Conservation (phyloP, 2,329 filamentous ascomycete genomes). For the Fusarium graminum region DNA sequence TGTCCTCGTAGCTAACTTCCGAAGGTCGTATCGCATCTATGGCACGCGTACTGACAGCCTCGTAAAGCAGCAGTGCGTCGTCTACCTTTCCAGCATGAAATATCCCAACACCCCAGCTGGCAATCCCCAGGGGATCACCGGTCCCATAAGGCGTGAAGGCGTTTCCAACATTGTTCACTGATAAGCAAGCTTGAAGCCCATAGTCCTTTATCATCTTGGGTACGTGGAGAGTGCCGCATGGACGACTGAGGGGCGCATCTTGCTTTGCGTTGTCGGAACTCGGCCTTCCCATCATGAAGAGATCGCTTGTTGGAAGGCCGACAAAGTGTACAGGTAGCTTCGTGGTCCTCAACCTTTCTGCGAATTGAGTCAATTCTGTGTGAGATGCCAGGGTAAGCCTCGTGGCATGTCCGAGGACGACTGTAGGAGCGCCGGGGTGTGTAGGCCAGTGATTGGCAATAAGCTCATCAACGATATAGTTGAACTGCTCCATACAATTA, state of each 20-base stretch:
- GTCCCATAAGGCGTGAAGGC: conserved; percentile 18
- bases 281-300: conserved; percentile 25
- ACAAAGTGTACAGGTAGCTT: conserved; percentile 3
- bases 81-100: conserved; percentile 19
- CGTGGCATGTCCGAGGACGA: conserved; percentile 25
- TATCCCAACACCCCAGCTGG: conserved; percentile 9
- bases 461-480: not conserved
- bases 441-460: conserved; percentile 3
- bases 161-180: conserved; percentile 11
- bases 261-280: rapidly evolving
- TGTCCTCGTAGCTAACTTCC: rapidly evolving
- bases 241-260: conserved; percentile 5
- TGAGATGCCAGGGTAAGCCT: conserved; percentile 11
- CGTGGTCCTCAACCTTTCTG: not conserved
- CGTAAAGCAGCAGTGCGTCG: conserved; percentile 4
- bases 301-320: conserved; percentile 13
- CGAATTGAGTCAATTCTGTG: not conserved
- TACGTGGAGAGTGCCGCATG: conserved; percentile 16
- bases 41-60: conserved; percentile 15
- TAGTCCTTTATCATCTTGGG: conserved; percentile 17
- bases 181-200: conserved; percentile 1
- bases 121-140: conserved; percentile 7
- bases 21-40: not conserved
- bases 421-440: not conserved
- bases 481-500: not conserved